Evolutionary conservation across 1,284 basidiomycete species (phyloP).

Genomic region (Neolentinus lepideus): DNA sequence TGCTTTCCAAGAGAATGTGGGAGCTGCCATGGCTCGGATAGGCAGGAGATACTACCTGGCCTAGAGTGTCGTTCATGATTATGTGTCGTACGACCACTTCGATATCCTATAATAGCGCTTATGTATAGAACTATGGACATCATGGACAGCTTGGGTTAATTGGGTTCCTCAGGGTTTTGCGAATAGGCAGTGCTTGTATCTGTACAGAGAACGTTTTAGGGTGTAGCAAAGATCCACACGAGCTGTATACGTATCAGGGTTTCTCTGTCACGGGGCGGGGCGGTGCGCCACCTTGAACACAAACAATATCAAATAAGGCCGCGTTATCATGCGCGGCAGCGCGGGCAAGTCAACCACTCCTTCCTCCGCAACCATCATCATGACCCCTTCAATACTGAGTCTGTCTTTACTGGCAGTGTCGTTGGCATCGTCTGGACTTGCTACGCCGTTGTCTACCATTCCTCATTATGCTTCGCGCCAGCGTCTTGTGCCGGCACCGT

Average conservation of each 20-base stretch:
- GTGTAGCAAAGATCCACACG: neutral
- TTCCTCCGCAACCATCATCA: slow-evolving; percentile 25
- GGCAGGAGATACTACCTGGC: slow-evolving; percentile 2
- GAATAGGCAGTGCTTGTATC: neutral
- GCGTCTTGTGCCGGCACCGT: slow-evolving; percentile 49
- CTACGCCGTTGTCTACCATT: slow-evolving; percentile 63
- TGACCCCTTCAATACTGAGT: slow-evolving; percentile 30
- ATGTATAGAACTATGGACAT: neutral
- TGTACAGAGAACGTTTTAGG: neutral
- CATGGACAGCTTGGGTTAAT: neutral
- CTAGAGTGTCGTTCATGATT: neutral
- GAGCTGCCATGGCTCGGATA: slow-evolving; percentile 46
- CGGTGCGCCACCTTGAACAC: neutral
- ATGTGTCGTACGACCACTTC: neutral
- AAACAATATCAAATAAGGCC: slow-evolving; percentile 14
- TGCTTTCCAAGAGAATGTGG: slow-evolving; percentile 68
- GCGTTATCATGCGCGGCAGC: slow-evolving; percentile 15
- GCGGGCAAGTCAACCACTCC: neutral
- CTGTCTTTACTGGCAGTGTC: slow-evolving; percentile 35
- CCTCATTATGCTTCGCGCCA: slow-evolving; percentile 31
- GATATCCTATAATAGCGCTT: neutral
- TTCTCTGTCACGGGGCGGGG: neutral
- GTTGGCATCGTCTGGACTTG: slow-evolving; percentile 30
- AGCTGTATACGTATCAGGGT: neutral
- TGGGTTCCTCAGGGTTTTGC: neutral